These are phyloP conservation scores for Epichloe gansuensis DNA, from an alignment of 2,329 filamentous ascomycete species.

Conservation along the genomic window DNA sequence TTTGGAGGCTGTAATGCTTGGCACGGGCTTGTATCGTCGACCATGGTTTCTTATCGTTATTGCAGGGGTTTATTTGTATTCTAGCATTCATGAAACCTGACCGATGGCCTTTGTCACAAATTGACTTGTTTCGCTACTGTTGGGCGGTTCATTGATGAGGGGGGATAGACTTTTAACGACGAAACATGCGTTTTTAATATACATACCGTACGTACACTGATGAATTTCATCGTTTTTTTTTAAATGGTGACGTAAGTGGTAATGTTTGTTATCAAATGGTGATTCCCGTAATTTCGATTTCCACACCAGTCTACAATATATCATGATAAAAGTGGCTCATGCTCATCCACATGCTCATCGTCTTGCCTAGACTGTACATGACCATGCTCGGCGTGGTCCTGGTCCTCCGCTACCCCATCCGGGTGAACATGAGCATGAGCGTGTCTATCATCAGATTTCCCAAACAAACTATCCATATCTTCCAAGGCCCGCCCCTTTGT, in stretches of 20 bases:
- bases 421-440: not conserved
- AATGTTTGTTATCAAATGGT: too few relatives aligned
- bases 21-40: not conserved
- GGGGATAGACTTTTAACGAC: not conserved
- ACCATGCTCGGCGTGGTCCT: not conserved
- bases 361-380: not conserved
- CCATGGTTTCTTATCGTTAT: not conserved
- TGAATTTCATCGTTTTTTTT: not conserved
- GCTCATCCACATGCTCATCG: conserved; percentile 6
- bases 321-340: conserved; percentile 4
- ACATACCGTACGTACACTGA: too few relatives aligned
- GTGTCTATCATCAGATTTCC: conserved; percentile 3
- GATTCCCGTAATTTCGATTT: too few relatives aligned
- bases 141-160: not conserved
- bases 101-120: not conserved
- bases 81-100: conserved; percentile 1
- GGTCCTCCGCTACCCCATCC: not conserved
- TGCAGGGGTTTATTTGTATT: not conserved
- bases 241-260: not conserved
- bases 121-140: not conserved
- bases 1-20: not conserved
- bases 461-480: conserved; percentile 32
- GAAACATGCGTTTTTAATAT: not conserved
- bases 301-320: not conserved
- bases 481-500: conserved; percentile 29